These are phyloP conservation scores for Microbotryum violaceum DNA, from an alignment of 1,284 basidiomycete genomes.

Conservation along the genomic window DNA sequence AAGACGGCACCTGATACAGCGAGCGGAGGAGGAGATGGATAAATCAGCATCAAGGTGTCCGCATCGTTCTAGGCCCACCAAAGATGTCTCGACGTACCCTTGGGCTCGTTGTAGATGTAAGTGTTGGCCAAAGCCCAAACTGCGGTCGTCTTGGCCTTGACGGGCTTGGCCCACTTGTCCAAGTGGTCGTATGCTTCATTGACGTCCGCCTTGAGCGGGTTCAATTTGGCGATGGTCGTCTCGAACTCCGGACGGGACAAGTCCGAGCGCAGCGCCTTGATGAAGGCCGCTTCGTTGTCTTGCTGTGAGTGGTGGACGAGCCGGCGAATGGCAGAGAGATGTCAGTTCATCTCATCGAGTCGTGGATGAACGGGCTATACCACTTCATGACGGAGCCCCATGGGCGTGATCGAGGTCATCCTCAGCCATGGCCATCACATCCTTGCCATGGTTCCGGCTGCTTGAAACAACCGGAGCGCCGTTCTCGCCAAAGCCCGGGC, in stretches of 20 bases:
- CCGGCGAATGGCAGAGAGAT: background rate
- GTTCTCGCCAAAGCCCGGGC: no score
- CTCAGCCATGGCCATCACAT: background rate
- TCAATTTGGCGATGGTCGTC: constrained; percentile 39
- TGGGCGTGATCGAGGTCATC: background rate
- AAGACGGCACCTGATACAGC: constrained; percentile 37
- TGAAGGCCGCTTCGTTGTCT: constrained; percentile 39
- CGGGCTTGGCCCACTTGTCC: constrained; percentile 41
- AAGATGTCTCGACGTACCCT: constrained; percentile 20
- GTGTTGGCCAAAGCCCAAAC: constrained; percentile 39
- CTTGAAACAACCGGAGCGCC: no score
- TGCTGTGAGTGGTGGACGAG: constrained; percentile 6
- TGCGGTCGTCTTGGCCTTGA: constrained; percentile 35
- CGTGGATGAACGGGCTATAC: no score
- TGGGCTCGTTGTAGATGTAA: constrained; percentile 41
- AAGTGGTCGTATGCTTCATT: constrained; percentile 38
- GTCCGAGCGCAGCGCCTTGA: constrained; percentile 39
- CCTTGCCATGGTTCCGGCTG: background rate
- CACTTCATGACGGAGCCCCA: no score
- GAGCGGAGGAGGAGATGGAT: background rate
- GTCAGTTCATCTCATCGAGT: background rate
- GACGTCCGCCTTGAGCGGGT: constrained; percentile 37
- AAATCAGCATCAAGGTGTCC: background rate
- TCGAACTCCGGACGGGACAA: constrained; percentile 41
- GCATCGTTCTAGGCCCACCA: background rate